These are phyloP conservation scores for Maudiozyma serrabonitensis DNA, from an alignment of 805 yeast species.

Conservation along the genomic window DNA sequence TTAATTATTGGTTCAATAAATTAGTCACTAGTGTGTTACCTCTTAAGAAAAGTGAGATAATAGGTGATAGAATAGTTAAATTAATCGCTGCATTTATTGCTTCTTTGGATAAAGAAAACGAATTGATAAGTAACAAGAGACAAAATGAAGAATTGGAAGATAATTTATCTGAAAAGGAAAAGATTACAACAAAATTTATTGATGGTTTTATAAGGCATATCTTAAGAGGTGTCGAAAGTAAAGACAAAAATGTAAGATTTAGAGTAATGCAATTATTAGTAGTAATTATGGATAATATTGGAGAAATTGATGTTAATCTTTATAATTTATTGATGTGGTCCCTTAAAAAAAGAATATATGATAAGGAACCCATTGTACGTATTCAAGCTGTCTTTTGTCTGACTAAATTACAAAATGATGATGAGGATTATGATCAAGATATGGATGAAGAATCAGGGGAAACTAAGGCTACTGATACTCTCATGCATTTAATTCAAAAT, in stretches of 20 bases:
- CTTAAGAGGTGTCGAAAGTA: conserved; percentile 69
- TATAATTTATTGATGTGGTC: conserved; percentile 54
- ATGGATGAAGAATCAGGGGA: conserved; percentile 27
- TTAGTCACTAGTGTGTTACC: conserved; percentile 57
- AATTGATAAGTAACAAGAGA: conserved; percentile 9
- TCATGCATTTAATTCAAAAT: conserved; percentile 48
- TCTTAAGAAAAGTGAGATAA: conserved; percentile 55
- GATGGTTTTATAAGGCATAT: conserved; percentile 55
- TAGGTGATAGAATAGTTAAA: conserved; percentile 70
- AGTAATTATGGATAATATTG: conserved; percentile 57
- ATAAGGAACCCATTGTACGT: conserved; percentile 69
- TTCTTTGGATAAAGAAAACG: conserved; percentile 30
- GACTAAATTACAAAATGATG: conserved; percentile 56
- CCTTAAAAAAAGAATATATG: conserved; percentile 54
- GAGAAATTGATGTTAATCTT: conserved; percentile 65
- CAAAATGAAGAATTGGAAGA: conserved; percentile 8
- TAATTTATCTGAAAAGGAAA: conserved; percentile 30
- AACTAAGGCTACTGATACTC: conserved; percentile 38
- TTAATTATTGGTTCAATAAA: conserved; percentile 49
- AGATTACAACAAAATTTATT: conserved; percentile 43
- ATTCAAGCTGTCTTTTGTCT: conserved; percentile 76
- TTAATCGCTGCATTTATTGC: conserved; percentile 52
- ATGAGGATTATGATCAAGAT: conserved; percentile 8
- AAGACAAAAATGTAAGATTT: conserved; percentile 66
- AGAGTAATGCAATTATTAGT: conserved; percentile 71